Percentiles rank a stretch among this genome's conserved stretches.
phyloP scores from a whole-genome alignment of 805 yeast genomes.

The Spathaspora girioi region DNA sequence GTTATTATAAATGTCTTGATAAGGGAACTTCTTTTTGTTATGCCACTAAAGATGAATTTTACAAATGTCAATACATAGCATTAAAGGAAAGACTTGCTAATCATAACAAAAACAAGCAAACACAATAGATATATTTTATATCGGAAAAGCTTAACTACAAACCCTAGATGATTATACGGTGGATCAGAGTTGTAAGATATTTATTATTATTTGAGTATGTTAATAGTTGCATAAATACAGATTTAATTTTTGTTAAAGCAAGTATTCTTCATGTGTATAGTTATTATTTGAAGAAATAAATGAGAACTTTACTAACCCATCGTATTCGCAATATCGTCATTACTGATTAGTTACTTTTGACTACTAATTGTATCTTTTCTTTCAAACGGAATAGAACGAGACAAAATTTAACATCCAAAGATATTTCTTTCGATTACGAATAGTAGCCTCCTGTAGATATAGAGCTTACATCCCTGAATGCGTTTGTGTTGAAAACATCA shows the following conservation, averaged over 20 bases:
- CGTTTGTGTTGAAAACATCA: too few species aligned
- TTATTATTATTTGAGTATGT: not conserved
- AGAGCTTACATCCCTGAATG: not conserved
- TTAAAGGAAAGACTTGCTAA: constrained; percentile 40
- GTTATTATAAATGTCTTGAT: constrained; percentile 40
- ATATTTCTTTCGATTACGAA: not conserved
- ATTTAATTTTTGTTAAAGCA: not conserved
- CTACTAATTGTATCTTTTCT: not conserved
- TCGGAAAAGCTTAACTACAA: not conserved
- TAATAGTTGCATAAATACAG: not conserved
- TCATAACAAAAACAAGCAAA: constrained; percentile 11
- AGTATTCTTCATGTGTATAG: not conserved
- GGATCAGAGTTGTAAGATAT: not conserved
- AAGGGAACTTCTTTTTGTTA: constrained; percentile 41
- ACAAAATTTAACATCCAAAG: not conserved
- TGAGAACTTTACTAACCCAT: not conserved
- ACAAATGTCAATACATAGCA: constrained; percentile 41
- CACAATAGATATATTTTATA: not conserved
- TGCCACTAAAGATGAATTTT: constrained; percentile 38
- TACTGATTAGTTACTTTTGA: not conserved
- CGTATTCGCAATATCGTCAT: not conserved
- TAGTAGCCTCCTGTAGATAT: not conserved
- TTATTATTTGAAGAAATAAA: not conserved
- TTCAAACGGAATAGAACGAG: not conserved
- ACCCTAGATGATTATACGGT: not conserved